Evolutionary conservation across 129 eudicot species (phyloP).

Genomic region (Saussurea involucrata): DNA sequence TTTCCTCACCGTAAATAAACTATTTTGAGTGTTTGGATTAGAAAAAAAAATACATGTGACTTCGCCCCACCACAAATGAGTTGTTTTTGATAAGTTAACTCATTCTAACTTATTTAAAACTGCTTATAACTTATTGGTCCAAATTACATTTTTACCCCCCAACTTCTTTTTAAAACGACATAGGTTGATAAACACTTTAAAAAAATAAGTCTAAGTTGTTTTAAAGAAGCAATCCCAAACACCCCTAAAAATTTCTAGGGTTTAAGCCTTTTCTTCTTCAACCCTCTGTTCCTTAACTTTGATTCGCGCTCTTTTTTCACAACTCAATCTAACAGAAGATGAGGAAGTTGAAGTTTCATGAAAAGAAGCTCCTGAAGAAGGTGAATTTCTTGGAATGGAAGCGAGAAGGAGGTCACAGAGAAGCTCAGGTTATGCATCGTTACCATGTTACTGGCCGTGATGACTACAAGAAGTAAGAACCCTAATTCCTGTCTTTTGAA

Average conservation of each 20-base stretch:
- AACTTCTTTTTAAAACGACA: no score
- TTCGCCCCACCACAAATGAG: no score
- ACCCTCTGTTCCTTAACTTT: neutral
- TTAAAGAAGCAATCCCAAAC: no score
- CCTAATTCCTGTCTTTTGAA: neutral
- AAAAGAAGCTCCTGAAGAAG: conserved; percentile 78
- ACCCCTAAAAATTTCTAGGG: conserved; percentile 14
- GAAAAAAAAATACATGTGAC: no score
- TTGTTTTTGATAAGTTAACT: no score
- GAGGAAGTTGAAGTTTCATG: conserved; percentile 91
- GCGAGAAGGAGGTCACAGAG: conserved; percentile 95
- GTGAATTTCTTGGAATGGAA: conserved; percentile 83
- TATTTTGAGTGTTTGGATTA: no score
- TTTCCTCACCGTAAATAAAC: no score
- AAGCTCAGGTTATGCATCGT: conserved; percentile 74
- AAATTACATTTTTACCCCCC: no score
- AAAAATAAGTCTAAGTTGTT: no score
- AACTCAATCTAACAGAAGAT: conserved; percentile 23
- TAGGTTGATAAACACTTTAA: no score
- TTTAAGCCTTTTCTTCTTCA: neutral
- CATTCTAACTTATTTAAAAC: no score
- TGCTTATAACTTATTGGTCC: no score
- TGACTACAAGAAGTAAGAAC: conserved; percentile 75
- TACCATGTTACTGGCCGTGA: conserved; percentile 88
- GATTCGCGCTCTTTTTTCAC: neutral